Percentiles rank a stretch among this genome's conserved stretches.
Evolutionary conservation across 306 rosid genomes (phyloP).

Genomic region (Malus orientalis): DNA sequence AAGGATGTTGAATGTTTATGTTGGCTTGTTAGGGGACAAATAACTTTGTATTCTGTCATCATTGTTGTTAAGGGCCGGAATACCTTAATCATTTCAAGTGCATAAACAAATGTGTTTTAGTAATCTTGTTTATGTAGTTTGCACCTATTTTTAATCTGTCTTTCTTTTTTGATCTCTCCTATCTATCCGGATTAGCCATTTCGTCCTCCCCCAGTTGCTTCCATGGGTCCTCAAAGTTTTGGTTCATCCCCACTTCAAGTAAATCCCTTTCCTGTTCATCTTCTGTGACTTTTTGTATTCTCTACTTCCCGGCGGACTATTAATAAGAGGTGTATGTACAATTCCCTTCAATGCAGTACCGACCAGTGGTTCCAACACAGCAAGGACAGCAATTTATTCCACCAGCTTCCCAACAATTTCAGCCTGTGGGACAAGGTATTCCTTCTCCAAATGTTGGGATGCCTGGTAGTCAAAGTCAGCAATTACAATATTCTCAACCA

Average conservation of each 20-base stretch:
- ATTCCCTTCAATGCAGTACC: slow-evolving; percentile 51
- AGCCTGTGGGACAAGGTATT: slow-evolving; percentile 58
- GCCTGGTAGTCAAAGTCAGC: slow-evolving; percentile 64
- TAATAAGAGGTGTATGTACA: slow-evolving; percentile 11
- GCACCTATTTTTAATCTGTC: neutral
- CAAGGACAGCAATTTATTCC: slow-evolving; percentile 67
- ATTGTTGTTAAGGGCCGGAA: neutral
- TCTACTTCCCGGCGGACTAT: slow-evolving; percentile 1
- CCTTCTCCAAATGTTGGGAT: slow-evolving; percentile 60
- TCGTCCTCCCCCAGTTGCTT: slow-evolving; percentile 24
- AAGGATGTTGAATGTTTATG: neutral
- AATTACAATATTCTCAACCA: slow-evolving; percentile 70
- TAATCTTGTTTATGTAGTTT: neutral
- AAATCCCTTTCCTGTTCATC: slow-evolving; percentile 5
- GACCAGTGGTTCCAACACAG: slow-evolving; percentile 63
- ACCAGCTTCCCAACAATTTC: slow-evolving; percentile 63
- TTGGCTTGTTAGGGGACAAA: neutral
- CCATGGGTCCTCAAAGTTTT: slow-evolving; percentile 38
- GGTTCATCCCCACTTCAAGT: slow-evolving; percentile 21
- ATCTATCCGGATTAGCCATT: slow-evolving; percentile 16
- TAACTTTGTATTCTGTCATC: neutral
- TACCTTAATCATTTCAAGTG: neutral
- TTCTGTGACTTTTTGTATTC: slow-evolving; percentile 2
- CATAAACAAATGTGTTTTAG: neutral
- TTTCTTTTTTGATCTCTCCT: neutral